phyloP scores from a whole-genome alignment of 139 green algal genomes.

The Spirogloea muscicola region DNA sequence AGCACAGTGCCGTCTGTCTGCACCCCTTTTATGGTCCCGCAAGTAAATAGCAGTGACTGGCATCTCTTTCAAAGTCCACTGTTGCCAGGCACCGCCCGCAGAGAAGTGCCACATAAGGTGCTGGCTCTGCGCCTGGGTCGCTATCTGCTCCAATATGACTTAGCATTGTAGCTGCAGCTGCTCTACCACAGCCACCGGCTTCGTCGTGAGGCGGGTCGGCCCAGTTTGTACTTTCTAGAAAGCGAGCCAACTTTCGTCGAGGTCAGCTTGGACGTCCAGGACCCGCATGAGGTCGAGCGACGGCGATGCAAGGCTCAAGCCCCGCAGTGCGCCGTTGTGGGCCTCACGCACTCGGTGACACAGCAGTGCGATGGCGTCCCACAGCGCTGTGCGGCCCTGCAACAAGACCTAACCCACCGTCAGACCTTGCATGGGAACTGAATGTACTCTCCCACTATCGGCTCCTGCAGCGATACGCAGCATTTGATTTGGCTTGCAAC shows the following conservation, averaged over 20 bases:
- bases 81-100: no score
- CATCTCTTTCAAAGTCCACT: no score
- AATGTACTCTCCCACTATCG: not conserved
- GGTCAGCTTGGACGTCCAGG: not conserved
- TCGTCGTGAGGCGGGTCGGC: no score
- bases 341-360: not conserved
- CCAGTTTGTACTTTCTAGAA: not conserved
- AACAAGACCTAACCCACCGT: no score
- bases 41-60: no score
- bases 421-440: not conserved
- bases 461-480: not conserved
- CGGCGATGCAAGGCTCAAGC: not conserved
- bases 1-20: no score
- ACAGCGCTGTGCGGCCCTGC: not conserved
- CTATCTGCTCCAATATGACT: no score
- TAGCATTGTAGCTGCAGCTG: no score
- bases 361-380: not conserved
- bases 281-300: not conserved
- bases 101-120: no score
- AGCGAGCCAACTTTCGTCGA: not conserved
- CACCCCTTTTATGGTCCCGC: no score
- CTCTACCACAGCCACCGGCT: no score
- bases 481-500: not conserved
- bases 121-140: no score
- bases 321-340: not conserved